A percentile compares a stretch with the other conserved stretches of the same genome.
phyloP scores from a whole-genome alignment of 192 early-diverging fungal genomes.

The Entomortierella chlamydospora region DNA sequence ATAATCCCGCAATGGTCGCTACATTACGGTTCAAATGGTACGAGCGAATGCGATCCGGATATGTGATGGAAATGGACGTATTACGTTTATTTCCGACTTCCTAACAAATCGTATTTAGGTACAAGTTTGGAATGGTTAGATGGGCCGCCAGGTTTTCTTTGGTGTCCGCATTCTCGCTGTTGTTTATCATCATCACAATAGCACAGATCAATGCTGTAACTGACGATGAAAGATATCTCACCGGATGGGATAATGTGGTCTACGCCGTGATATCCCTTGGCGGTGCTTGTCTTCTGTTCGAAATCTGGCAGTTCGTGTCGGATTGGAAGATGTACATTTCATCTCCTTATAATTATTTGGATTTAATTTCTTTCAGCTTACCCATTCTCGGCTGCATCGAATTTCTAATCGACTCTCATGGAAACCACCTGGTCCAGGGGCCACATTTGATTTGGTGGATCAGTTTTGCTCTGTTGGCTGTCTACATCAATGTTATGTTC shows the following conservation, averaged over 20 bases:
- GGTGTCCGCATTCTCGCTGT: not conserved
- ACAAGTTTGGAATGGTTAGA: not conserved
- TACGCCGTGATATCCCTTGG: not conserved
- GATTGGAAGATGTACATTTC: not conserved
- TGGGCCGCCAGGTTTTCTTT: not conserved
- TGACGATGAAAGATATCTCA: not conserved
- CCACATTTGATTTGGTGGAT: slow-evolving; percentile 15
- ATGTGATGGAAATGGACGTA: not conserved
- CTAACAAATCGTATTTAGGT: not conserved
- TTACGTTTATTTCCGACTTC: no score
- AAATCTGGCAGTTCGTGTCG: not conserved
- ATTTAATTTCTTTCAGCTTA: not conserved
- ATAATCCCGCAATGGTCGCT: slow-evolving; percentile 43
- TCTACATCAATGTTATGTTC: slow-evolving; percentile 12
- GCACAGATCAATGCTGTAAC: not conserved
- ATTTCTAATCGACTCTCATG: not conserved
- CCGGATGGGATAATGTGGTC: not conserved
- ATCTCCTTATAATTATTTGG: no score
- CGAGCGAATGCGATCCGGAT: not conserved
- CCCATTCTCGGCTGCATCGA: slow-evolving; percentile 12
- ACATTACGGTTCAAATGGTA: slow-evolving; percentile 43
- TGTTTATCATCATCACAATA: not conserved
- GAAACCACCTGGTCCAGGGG: not conserved
- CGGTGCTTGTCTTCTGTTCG: not conserved
- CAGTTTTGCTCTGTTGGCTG: slow-evolving; percentile 14